A percentile compares a stretch with the other conserved stretches of the same genome.
phyloP scores from a whole-genome alignment of 1,139 yeast genomes.

The Casaregolazyma lundiana region DNA sequence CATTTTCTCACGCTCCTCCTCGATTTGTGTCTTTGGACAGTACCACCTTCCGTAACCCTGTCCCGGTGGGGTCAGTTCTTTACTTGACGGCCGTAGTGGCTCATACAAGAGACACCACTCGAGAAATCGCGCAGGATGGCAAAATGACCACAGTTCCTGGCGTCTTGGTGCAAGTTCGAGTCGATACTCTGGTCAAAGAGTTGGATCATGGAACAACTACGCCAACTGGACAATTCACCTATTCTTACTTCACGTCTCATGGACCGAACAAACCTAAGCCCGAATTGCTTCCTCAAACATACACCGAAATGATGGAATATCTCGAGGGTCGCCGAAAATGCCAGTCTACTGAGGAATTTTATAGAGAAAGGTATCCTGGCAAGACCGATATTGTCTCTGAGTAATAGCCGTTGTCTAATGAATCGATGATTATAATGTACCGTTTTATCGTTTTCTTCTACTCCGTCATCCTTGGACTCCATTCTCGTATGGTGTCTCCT shows the following conservation, averaged over 20 bases:
- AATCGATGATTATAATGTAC: too few species aligned
- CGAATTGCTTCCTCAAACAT: slow-evolving; percentile 80
- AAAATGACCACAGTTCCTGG: slow-evolving; percentile 66
- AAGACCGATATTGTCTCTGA: slow-evolving; percentile 20
- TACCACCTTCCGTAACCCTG: slow-evolving; percentile 88
- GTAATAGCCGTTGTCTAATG: too few species aligned
- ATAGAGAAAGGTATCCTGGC: slow-evolving; percentile 25
- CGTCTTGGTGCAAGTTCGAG: slow-evolving; percentile 81
- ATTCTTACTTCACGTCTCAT: slow-evolving; percentile 65
- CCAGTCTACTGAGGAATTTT: slow-evolving; percentile 64
- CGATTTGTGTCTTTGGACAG: slow-evolving; percentile 86
- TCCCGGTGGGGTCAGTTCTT: slow-evolving; percentile 88
- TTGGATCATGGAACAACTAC: slow-evolving; percentile 57
- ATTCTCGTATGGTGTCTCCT: slow-evolving; percentile 14
- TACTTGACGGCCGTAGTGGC: slow-evolving; percentile 77
- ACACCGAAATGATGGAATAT: slow-evolving; percentile 88
- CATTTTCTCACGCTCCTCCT: slow-evolving; percentile 77
- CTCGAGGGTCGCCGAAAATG: slow-evolving; percentile 90
- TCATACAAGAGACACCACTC: slow-evolving; percentile 48
- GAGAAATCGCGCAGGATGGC: slow-evolving; percentile 18
- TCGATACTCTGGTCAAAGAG: slow-evolving; percentile 70
- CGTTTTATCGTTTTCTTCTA: too few species aligned
- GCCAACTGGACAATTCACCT: slow-evolving; percentile 82
- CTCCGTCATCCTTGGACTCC: background rate
- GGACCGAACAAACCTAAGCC: slow-evolving; percentile 27